These are phyloP conservation scores for Physcomitrellopsis africana DNA, from an alignment of 225 moss, liverwort and hornwort genomes.

Conservation along the genomic window DNA sequence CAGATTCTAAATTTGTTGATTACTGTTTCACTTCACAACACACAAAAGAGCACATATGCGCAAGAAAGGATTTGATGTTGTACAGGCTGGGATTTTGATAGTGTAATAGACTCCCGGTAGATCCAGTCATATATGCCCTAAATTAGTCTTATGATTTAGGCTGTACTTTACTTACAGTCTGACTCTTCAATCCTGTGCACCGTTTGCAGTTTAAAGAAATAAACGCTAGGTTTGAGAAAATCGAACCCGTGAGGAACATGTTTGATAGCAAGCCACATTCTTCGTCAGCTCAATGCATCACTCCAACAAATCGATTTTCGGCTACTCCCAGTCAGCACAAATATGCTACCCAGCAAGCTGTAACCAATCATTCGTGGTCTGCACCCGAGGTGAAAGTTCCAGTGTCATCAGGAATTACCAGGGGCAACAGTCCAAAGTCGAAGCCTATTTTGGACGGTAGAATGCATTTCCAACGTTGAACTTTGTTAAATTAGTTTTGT, in stretches of 20 bases:
- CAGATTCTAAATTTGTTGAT: too few species aligned
- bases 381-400: slow-evolving; percentile 56
- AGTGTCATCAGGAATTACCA: slow-evolving; percentile 49
- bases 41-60: neutral
- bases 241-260: slow-evolving; percentile 69
- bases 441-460: slow-evolving; percentile 61
- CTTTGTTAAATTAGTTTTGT: neutral
- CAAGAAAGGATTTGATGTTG: slow-evolving; percentile 7
- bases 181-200: slow-evolving; percentile 10
- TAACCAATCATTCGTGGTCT: slow-evolving; percentile 44
- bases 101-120: neutral
- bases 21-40: neutral
- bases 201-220: slow-evolving; percentile 80
- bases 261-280: slow-evolving; percentile 58
- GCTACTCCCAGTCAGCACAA: slow-evolving; percentile 38
- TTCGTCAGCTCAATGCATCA: slow-evolving; percentile 48
- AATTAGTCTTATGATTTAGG: slow-evolving; percentile 18
- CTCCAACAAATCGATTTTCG: slow-evolving; percentile 54
- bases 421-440: slow-evolving; percentile 78
- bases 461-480: neutral
- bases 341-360: slow-evolving; percentile 48
- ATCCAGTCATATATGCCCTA: slow-evolving; percentile 5
- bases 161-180: slow-evolving; percentile 13
- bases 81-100: slow-evolving; percentile 21
- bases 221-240: slow-evolving; percentile 79